phyloP scores from a whole-genome alignment of 2,329 filamentous ascomycete species.

The Penicillium decumbens region DNA sequence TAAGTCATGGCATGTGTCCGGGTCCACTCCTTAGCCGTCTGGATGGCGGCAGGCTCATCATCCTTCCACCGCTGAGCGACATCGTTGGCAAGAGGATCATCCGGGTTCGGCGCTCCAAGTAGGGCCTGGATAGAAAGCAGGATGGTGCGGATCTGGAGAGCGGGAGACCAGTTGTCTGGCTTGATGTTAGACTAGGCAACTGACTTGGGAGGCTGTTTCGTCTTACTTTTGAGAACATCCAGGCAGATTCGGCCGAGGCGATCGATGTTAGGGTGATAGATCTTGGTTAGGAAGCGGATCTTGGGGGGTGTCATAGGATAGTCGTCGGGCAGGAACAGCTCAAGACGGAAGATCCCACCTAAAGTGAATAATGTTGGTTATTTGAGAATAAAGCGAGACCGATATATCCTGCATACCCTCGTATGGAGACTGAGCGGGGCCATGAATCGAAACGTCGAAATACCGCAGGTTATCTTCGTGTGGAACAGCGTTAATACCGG shows the following conservation, averaged over 20 bases:
- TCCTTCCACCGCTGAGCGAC: slow-evolving; percentile 98
- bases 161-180: slow-evolving; percentile 95
- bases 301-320: slow-evolving; percentile 99
- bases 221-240: slow-evolving; percentile 90
- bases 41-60: slow-evolving; percentile 85
- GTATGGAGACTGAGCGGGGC: slow-evolving; percentile 86
- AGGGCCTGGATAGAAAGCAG: slow-evolving; percentile 97
- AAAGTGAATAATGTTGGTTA: slow-evolving; percentile 8
- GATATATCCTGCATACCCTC: slow-evolving; percentile 58
- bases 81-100: slow-evolving; percentile 96
- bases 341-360: slow-evolving; percentile 89
- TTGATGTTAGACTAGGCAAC: slow-evolving; percentile 3
- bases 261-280: slow-evolving; percentile 99
- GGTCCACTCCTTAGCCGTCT: slow-evolving; percentile 90
- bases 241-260: slow-evolving; percentile 95
- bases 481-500: slow-evolving; percentile 90
- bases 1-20: slow-evolving; percentile 66
- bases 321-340: slow-evolving; percentile 95
- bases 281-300: slow-evolving; percentile 97
- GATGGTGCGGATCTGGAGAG: slow-evolving; percentile 95
- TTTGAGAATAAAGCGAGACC: slow-evolving; percentile 1
- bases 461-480: slow-evolving; percentile 97
- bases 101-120: slow-evolving; percentile 91
- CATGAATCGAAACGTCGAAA: slow-evolving; percentile 96
- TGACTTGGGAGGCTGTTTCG: not conserved